Percentiles rank a stretch among this genome's conserved stretches.
These are phyloP conservation scores for Penicillium simplicissimum DNA, from an alignment of 495 filamentous ascomycete species.

Conservation along the genomic window DNA sequence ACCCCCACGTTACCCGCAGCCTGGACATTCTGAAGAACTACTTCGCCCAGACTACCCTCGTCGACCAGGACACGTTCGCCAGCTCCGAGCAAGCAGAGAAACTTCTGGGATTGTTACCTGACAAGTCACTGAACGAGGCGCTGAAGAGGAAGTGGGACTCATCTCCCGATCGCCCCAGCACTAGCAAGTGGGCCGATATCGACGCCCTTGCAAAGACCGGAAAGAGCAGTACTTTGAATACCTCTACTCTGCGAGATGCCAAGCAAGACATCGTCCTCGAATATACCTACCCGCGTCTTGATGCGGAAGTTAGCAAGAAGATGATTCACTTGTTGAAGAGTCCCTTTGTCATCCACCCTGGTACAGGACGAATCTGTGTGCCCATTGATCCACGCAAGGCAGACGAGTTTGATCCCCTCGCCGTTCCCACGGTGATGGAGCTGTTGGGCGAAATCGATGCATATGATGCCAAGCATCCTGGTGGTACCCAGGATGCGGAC, in stretches of 20 bases:
- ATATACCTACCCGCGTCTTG: slow-evolving; percentile 96
- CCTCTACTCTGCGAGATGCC: slow-evolving; percentile 70
- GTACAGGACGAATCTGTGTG: slow-evolving; percentile 91
- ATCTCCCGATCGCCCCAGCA: slow-evolving; percentile 69
- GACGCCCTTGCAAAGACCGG: slow-evolving; percentile 76
- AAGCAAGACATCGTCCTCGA: slow-evolving; percentile 95
- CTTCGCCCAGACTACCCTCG: slow-evolving; percentile 79
- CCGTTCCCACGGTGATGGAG: slow-evolving; percentile 81
- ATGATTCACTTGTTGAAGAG: slow-evolving; percentile 96
- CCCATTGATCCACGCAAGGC: slow-evolving; percentile 73
- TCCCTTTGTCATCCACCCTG: slow-evolving; percentile 94
- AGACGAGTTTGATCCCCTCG: slow-evolving; percentile 82
- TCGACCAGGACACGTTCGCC: slow-evolving; percentile 83
- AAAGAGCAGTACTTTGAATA: slow-evolving; percentile 63
- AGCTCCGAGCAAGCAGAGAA: slow-evolving; percentile 64
- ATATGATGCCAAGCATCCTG: slow-evolving; percentile 56
- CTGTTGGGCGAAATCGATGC: slow-evolving; percentile 79
- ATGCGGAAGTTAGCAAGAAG: slow-evolving; percentile 95
- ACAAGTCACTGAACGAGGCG: slow-evolving; percentile 68
- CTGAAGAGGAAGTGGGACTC: slow-evolving; percentile 89
- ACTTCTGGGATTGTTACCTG: slow-evolving; percentile 76
- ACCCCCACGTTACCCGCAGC: slow-evolving; percentile 86
- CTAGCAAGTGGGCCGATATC: slow-evolving; percentile 90
- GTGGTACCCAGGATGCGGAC: slow-evolving; percentile 30
- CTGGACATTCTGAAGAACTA: slow-evolving; percentile 75